These are phyloP conservation scores for Sanghuangporus weigelae DNA, from an alignment of 1,284 basidiomycete genomes.

Conservation along the genomic window DNA sequence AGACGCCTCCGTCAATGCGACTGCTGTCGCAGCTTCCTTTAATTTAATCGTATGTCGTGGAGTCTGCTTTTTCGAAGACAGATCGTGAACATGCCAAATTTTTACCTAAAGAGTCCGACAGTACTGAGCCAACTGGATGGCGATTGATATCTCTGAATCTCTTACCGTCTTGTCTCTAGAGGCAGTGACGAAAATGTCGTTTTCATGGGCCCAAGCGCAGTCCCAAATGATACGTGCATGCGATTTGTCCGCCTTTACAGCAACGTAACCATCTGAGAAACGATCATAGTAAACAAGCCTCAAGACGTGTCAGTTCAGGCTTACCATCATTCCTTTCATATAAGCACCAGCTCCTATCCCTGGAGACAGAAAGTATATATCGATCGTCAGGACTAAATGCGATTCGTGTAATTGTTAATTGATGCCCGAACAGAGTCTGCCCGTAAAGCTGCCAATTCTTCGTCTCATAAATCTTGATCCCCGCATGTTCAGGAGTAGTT, in stretches of 20 bases:
- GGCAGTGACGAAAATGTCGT: constrained; percentile 83
- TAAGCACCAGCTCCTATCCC: constrained; percentile 93
- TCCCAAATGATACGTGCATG: constrained; percentile 97
- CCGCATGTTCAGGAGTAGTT: constrained; percentile 83
- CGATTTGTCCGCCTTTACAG: constrained; percentile 70
- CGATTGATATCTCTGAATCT: not conserved
- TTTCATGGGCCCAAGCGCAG: constrained; percentile 75
- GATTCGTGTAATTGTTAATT: constrained; percentile 86
- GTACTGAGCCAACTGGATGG: not conserved
- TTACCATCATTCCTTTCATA: constrained; percentile 41
- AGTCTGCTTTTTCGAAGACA: constrained; percentile 40
- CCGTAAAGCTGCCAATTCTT: constrained; percentile 67
- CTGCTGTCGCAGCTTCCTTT: constrained; percentile 64
- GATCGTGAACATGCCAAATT: constrained; percentile 47
- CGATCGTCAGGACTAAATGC: constrained; percentile 83
- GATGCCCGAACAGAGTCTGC: constrained; percentile 74
- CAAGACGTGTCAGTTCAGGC: not conserved
- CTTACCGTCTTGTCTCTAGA: constrained; percentile 92
- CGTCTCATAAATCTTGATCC: constrained; percentile 80
- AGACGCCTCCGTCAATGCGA: constrained; percentile 50
- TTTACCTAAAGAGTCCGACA: constrained; percentile 49
- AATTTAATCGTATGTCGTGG: constrained; percentile 51
- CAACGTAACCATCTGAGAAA: constrained; percentile 46
- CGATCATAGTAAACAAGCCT: not conserved
- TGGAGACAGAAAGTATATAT: constrained; percentile 77